Evolutionary conservation across 1,139 yeast genomes (phyloP), one percentile per base, ranked within the genome.

Genomic region (Saccharomyces hybrid): DNA sequence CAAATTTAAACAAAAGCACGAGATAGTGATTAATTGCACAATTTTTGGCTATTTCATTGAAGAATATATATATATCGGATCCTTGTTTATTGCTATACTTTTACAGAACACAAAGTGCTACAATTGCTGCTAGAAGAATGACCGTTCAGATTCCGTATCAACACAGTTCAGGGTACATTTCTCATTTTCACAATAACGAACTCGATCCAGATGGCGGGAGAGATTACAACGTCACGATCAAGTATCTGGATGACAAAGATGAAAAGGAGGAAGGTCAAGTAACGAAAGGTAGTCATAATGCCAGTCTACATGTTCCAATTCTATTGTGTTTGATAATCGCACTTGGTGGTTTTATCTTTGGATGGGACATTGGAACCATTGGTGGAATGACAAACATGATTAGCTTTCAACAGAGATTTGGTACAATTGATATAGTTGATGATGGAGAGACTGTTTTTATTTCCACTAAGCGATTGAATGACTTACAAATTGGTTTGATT

Each of bases 311-410:
- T 6, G 50, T 49, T 12, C 65, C 68, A 4, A 55, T 76, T 28
- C 64, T 77, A 44, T 73, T 79, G 44, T 71, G 75, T 55, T 50
- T 64, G 7, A 53, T 61, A 1, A 64, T 69, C 7, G 80, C 88
- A 3, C 77, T 82, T 58, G 84, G 87, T 48, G 91, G 90, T 2
- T 81, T 83, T 58, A 79, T 83, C 14, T 83, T 83, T 64, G 91
- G 91, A 34, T 84, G 82, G 75, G 91, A 85, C 71, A 82, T 86
- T 53, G 90, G 90, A 55, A 83, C 86, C 50, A 78, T 84, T 63
- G 86, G 88, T 48, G 88, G 88, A 34, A 75, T 84, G 56, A 77
- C 84, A 31, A 82, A 82, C 65, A 77, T 83, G 79, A 64, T 75
- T 7, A 76, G 80, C 51, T 84, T 82, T 68, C 69, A 71, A 58